phyloP scores from a whole-genome alignment of 1,284 basidiomycete genomes.

The Pyrrhoderma noxium region DNA sequence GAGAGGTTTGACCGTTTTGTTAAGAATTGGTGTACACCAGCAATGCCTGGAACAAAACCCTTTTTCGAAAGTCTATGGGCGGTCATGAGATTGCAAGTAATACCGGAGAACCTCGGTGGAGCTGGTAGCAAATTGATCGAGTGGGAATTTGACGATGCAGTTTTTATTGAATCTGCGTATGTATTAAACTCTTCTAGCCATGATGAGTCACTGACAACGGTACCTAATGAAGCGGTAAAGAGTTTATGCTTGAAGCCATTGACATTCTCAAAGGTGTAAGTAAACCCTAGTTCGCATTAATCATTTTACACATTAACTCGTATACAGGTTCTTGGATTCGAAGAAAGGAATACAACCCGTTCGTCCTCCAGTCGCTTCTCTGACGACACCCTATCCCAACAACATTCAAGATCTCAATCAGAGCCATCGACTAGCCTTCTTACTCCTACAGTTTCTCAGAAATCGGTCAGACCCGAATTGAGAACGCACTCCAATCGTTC shows the following conservation, averaged over 20 bases:
- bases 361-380: constrained; percentile 23
- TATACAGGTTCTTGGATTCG: constrained; percentile 21
- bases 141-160: constrained; percentile 79
- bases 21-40: constrained; percentile 67
- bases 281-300: constrained; percentile 21
- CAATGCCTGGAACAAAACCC: constrained; percentile 74
- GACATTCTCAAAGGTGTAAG: constrained; percentile 75
- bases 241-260: constrained; percentile 77
- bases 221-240: constrained; percentile 53
- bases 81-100: constrained; percentile 62
- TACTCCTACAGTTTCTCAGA: constrained; percentile 28
- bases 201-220: constrained; percentile 11
- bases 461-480: constrained; percentile 33
- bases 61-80: constrained; percentile 76
- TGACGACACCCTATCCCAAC: constrained; percentile 27
- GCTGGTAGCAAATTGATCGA: constrained; percentile 58
- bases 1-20: constrained; percentile 66
- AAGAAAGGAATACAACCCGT: constrained; percentile 16
- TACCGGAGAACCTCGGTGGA: constrained; percentile 66
- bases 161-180: constrained; percentile 78
- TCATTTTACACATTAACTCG: constrained; percentile 8
- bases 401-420: constrained; percentile 49
- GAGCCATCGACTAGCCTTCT: constrained; percentile 37
- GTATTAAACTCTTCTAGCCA: constrained; percentile 25
- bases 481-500: constrained; percentile 49